Evolutionary conservation across 257 asterid species (phyloP).

Genomic region (Scutellaria baicalensis): DNA sequence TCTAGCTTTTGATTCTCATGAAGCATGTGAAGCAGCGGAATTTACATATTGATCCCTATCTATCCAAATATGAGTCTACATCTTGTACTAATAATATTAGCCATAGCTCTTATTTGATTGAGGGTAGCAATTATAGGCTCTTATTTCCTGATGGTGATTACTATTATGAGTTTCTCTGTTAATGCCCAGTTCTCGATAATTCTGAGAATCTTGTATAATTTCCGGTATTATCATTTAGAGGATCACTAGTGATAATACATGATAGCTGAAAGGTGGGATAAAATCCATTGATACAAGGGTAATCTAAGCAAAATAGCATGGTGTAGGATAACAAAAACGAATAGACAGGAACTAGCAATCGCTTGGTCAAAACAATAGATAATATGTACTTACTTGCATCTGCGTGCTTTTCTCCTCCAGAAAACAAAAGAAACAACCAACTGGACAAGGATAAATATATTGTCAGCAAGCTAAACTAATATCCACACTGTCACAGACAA

Average conservation of each 20-base stretch:
- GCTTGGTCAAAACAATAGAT: background rate
- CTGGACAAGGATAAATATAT: conserved; percentile 38
- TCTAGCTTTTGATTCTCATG: background rate
- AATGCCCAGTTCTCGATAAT: background rate
- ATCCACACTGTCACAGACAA: background rate
- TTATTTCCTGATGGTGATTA: background rate
- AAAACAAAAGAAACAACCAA: conserved; percentile 58
- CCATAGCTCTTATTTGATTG: background rate
- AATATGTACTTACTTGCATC: conserved; percentile 66
- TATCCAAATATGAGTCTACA: background rate
- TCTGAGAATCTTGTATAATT: background rate
- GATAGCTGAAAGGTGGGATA: background rate
- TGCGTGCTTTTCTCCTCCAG: conserved; percentile 84
- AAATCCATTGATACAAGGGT: background rate
- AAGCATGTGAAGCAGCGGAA: background rate
- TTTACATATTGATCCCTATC: background rate
- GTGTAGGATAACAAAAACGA: background rate
- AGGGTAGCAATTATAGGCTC: background rate
- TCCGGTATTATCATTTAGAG: background rate
- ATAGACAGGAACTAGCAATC: background rate
- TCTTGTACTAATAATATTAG: background rate
- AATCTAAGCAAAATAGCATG: background rate
- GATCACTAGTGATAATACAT: background rate
- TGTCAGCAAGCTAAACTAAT: conserved; percentile 22
- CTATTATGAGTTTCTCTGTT: background rate